phyloP scores from a whole-genome alignment of 306 rosid genomes.

The Prunus fruticosa region DNA sequence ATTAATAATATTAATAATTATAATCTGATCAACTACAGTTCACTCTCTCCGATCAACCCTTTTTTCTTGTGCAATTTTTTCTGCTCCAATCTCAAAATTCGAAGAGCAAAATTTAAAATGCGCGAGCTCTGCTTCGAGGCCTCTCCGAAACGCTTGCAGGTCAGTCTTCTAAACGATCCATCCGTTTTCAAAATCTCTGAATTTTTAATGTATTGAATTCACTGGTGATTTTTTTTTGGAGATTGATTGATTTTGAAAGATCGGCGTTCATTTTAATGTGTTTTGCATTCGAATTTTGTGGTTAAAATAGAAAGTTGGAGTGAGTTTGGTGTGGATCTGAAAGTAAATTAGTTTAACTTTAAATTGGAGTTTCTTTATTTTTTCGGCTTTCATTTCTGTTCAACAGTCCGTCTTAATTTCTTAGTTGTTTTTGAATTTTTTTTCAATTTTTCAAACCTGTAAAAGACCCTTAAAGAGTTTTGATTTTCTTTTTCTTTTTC shows the following conservation, averaged over 20 bases:
- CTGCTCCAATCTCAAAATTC: background rate
- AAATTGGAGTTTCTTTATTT: background rate
- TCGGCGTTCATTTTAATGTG: background rate
- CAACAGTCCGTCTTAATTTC: background rate
- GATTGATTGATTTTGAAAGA: background rate
- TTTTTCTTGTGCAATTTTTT: background rate
- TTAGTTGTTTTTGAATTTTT: background rate
- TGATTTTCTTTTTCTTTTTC: background rate
- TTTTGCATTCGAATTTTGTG: background rate
- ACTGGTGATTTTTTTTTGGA: background rate
- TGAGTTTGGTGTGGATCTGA: constrained; percentile 16
- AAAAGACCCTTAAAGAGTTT: background rate
- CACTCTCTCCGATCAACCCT: background rate
- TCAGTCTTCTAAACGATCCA: constrained; percentile 19
- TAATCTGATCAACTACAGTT: background rate
- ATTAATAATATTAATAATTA: background rate
- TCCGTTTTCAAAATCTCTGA: background rate
- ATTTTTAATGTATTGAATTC: background rate
- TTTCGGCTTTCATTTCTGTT: background rate
- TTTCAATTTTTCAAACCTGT: background rate
- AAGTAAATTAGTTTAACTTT: background rate
- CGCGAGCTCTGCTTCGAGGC: constrained; percentile 32
- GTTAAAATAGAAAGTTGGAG: background rate
- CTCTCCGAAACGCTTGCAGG: constrained; percentile 35
- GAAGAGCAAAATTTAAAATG: constrained; percentile 36